Base-by-base conservation (phyloP, 257 asterid species). In the Lycium ferocissimum region DNA sequence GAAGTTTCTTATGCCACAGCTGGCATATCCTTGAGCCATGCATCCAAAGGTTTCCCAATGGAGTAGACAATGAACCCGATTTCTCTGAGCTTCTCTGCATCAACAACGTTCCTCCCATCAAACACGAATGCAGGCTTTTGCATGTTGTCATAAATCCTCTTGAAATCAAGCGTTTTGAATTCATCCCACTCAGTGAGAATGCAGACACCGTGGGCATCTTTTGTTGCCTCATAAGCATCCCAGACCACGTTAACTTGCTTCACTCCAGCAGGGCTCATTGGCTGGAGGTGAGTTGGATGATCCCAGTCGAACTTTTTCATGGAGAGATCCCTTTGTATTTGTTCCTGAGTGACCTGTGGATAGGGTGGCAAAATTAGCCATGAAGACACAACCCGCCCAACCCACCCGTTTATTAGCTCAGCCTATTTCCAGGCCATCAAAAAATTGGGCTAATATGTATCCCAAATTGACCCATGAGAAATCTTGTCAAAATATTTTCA, bases 231-330 rank as follows among this genome's bases (percentile, higher is more conserved):
- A 5, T 89, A 87, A 0, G 91, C 89, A 45, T 87, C 87, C 85
- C 85, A 85, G 9, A 87, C 91, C 1, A 87, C 81, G 18, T 38
- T 83, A 40, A 85, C 89, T 57, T 87, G 80, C 84, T 87, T 87
- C 10, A 49, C 78, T 7, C 87, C 49, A 9, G 71, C 38, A 15
- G 87, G 87, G 66, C 90, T 85, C 65, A 71, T 35, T 6, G 88
- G 90, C 61, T 87, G 91, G 43, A 87, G 87, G 38, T 85, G 90
- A 72, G 83, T 20, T 1, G 92, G 90, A 85, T 86, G 89, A 14
- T 91, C 94, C 94, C 92, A 91, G 49, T 86, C 92, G 11, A 88
- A 88, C 84, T 87, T 90, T 57, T 83, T 83, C 92, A 87, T 89
- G 0, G 90, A 65, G 7, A 91, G 86, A 83, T 90, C 94, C 83